Evolutionary conservation across 352 stramenopile species (phyloP).

Genomic region (Aphanomyces euteiches): DNA sequence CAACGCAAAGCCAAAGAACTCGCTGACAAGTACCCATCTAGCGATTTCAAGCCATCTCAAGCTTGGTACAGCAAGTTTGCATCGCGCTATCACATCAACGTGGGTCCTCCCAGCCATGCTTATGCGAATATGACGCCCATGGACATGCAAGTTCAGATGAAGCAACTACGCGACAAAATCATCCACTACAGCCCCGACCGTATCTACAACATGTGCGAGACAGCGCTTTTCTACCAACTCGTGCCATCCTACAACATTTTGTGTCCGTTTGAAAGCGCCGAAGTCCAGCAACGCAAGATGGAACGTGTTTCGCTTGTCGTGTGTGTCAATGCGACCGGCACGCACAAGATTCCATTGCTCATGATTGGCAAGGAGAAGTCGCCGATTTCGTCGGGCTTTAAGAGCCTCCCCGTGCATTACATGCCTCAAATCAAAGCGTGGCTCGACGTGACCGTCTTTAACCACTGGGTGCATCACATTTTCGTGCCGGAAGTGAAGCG

Average conservation of each 20-base stretch:
- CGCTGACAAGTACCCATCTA: constrained; percentile 15
- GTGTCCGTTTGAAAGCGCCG: background rate
- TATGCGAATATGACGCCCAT: constrained; percentile 19
- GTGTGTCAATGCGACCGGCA: constrained; percentile 49
- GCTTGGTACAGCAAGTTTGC: constrained; percentile 29
- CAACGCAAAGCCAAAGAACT: constrained; percentile 27
- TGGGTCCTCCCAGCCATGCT: background rate
- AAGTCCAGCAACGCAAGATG: constrained; percentile 35
- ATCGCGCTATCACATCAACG: constrained; percentile 21
- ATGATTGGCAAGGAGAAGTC: constrained; percentile 47
- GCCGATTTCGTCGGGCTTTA: constrained; percentile 32
- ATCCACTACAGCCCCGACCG: constrained; percentile 39
- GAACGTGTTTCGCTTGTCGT: constrained; percentile 46
- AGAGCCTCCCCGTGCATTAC: constrained; percentile 35
- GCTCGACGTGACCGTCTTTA: constrained; percentile 51
- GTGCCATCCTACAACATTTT: constrained; percentile 37
- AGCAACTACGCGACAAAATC: constrained; percentile 35
- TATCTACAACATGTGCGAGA: constrained; percentile 53
- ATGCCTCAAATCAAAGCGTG: constrained; percentile 49
- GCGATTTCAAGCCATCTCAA: constrained; percentile 24
- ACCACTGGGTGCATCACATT: constrained; percentile 48
- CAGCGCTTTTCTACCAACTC: constrained; percentile 50
- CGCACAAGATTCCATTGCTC: constrained; percentile 53
- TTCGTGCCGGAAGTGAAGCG: constrained; percentile 47
- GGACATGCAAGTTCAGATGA: constrained; percentile 33